These are phyloP conservation scores for Sarocladium strictum DNA, from an alignment of 2,329 filamentous ascomycete species.

Conservation along the genomic window DNA sequence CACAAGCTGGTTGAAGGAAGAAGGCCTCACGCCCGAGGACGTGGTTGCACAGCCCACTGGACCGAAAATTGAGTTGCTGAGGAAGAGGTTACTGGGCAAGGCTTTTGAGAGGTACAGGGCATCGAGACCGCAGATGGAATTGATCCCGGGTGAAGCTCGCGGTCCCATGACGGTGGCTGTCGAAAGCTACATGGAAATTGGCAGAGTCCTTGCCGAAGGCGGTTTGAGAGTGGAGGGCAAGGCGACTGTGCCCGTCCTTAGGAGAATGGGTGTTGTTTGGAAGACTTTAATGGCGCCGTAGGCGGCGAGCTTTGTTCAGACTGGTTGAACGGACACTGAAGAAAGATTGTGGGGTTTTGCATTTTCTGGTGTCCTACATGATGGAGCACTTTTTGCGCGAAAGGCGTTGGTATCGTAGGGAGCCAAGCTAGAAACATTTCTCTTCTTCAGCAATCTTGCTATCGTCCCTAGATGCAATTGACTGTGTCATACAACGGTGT, in stretches of 20 bases:
- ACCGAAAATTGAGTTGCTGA: conserved; percentile 41
- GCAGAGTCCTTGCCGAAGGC: conserved; percentile 47
- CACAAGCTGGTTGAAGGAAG: conserved; percentile 54
- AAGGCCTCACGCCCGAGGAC: conserved; percentile 45
- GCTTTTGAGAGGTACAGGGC: conserved; percentile 56
- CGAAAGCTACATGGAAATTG: conserved; percentile 73
- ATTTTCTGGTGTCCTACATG: no score
- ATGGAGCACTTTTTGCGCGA: no score
- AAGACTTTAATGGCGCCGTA: conserved; percentile 33
- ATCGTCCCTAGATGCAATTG: no score
- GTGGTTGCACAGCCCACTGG: conserved; percentile 45
- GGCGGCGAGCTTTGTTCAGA: background rate
- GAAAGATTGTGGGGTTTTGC: background rate
- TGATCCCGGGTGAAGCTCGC: conserved; percentile 53
- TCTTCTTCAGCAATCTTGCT: no score
- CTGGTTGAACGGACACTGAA: background rate
- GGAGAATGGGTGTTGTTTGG: conserved; percentile 53
- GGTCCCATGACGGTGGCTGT: conserved; percentile 63
- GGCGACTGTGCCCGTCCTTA: conserved; percentile 36
- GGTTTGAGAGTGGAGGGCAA: conserved; percentile 30
- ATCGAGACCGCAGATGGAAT: conserved; percentile 51
- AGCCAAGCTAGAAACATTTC: no score
- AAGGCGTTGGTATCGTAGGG: no score
- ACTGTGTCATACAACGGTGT: no score
- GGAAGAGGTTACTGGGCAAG: conserved; percentile 48